These are phyloP conservation scores for Hordeum vulgare DNA, from an alignment of 176 grass and related monocot species.

Conservation along the genomic window DNA sequence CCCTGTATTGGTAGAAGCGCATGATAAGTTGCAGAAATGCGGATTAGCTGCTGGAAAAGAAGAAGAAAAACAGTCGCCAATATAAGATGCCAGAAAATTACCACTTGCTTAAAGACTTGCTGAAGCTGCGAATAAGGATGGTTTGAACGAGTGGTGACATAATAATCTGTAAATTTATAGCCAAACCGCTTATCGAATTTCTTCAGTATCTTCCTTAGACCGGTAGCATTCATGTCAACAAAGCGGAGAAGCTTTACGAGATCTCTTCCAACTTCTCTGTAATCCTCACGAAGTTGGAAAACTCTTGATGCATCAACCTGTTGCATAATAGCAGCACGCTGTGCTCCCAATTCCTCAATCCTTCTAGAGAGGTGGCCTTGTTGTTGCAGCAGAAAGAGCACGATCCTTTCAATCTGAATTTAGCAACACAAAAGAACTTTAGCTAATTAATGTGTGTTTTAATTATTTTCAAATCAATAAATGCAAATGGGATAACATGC, in stretches of 20 bases:
- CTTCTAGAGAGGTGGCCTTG: constrained; percentile 77
- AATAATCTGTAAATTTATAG: constrained; percentile 93
- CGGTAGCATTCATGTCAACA: constrained; percentile 88
- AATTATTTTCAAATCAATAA: too few species aligned
- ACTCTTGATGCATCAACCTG: constrained; percentile 61
- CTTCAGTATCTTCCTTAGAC: constrained; percentile 92
- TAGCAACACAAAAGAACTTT: background rate
- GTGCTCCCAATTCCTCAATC: constrained; percentile 71
- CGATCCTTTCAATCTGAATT: constrained; percentile 87
- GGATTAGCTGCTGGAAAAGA: constrained; percentile 1
- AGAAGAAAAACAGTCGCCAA: background rate
- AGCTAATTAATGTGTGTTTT: too few species aligned
- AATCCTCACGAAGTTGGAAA: constrained; percentile 47
- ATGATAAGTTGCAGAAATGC: constrained; percentile 4
- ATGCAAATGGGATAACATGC: too few species aligned
- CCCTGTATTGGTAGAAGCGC: constrained; percentile 36
- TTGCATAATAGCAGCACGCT: constrained; percentile 38
- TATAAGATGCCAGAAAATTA: constrained; percentile 34
- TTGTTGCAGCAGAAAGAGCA: constrained; percentile 88
- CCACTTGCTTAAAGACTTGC: constrained; percentile 99
- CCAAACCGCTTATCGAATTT: constrained; percentile 96
- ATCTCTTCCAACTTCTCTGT: constrained; percentile 70
- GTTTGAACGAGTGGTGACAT: constrained; percentile 77
- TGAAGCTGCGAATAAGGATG: constrained; percentile 97
- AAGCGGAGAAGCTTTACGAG: constrained; percentile 88